These are phyloP conservation scores for Pyrenopolyporus hunteri DNA, from an alignment of 495 filamentous ascomycete species.

Conservation along the genomic window DNA sequence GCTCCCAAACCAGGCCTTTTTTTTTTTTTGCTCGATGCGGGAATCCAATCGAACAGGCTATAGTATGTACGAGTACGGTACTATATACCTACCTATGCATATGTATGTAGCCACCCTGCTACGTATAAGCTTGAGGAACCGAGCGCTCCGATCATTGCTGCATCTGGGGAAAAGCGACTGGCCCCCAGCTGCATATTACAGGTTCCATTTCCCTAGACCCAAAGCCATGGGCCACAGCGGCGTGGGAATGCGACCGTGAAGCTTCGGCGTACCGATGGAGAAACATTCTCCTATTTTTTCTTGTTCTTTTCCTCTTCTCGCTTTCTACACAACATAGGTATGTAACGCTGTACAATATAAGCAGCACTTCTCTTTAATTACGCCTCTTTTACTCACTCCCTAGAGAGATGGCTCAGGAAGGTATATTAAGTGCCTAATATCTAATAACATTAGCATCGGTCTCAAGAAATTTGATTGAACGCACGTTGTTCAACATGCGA, in stretches of 20 bases:
- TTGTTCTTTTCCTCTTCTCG: not conserved
- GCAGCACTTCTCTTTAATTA: not conserved
- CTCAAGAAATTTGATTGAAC: too few species aligned
- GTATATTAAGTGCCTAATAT: too few species aligned
- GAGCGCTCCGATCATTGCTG: conserved; percentile 23
- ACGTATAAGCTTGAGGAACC: conserved; percentile 12
- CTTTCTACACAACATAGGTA: too few species aligned
- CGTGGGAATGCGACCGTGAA: conserved; percentile 21
- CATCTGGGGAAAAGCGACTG: conserved; percentile 1
- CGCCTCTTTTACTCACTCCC: too few species aligned
- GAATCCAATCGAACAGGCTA: too few species aligned
- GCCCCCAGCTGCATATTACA: not conserved
- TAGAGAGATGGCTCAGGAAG: too few species aligned
- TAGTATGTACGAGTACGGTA: not conserved
- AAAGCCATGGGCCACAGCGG: conserved; percentile 14
- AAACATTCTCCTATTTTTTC: conserved; percentile 5
- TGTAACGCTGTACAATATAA: too few species aligned
- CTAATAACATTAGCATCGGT: too few species aligned
- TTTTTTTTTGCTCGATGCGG: too few species aligned
- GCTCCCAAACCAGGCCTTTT: too few species aligned
- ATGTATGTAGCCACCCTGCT: not conserved
- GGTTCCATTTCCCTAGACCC: conserved; percentile 15
- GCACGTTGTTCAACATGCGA: too few species aligned
- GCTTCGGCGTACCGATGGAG: conserved; percentile 6
- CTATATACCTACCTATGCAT: not conserved